Evolutionary conservation across 2,329 filamentous ascomycete genomes (phyloP), one percentile per base, ranked within the genome.

Genomic region (Fusarium anthophilum): DNA sequence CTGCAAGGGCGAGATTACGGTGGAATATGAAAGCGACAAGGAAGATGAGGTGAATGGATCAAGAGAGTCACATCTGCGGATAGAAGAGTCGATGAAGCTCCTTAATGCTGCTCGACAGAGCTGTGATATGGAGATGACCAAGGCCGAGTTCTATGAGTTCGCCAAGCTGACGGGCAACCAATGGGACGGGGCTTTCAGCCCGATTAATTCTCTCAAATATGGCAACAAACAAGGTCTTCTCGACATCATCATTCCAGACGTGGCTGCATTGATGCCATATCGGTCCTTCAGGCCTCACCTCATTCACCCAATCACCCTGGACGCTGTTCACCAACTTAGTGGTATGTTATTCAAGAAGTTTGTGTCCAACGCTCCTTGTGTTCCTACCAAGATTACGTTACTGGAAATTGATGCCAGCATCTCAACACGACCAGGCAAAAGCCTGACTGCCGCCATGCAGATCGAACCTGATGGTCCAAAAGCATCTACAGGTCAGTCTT

Each of bases 321-420:
- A 64, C 6, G 61, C 61, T 61, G 55, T 64, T 24, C 61, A 64
- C 9, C 61, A 64, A 30, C 61, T 64, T 6, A 50, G 55, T 7
- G 61, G 61, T 2, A 50, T 64, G 24, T 55, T 64, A 2, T 64
- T 64, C 28, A 64, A 64, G 55, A 64, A 64, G 13, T 64, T 61
- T 28, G 55, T 64, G 18, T 64, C 61, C 17, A 64, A 64, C 22
- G 61, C 61, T n/a, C 61, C 61, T 24, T 64, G 61, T 6, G 61
- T 64, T 2, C 61, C 61, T 6, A 64, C 55, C 20, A 64, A 64
- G 24, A 61, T 64, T 30, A 32, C 37, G 2, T 37, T 61, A 1
- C 3, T 64, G 8, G 61, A 64, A n/a, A 22, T 64, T 4, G 55
- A 64, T 37, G 61, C 55, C 30, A 61, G 37, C 1, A 43, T 64